Evolutionary conservation across 371 early-diverging fungal species (phyloP).

Genomic region (Rhizopus delemar): DNA sequence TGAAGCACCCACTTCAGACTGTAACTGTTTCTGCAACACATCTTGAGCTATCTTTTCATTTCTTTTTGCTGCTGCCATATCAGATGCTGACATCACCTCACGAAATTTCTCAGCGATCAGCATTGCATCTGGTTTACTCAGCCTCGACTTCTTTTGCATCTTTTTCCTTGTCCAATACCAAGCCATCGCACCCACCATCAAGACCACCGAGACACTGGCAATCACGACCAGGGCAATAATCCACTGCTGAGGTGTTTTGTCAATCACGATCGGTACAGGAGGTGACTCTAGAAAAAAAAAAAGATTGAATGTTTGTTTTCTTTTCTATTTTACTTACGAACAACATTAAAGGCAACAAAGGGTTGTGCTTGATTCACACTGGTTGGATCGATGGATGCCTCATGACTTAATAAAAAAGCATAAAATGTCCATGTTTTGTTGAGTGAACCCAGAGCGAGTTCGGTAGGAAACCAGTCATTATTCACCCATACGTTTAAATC

Average conservation of each 20-base stretch:
- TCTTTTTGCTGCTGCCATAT: background rate
- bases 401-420: conserved; percentile 15
- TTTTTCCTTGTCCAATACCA: conserved; percentile 25
- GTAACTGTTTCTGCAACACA: conserved; percentile 12
- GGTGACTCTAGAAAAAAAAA: conserved; percentile 8
- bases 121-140: conserved; percentile 23
- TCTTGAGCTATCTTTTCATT: conserved; percentile 15
- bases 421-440: conserved; percentile 24
- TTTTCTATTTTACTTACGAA: conserved; percentile 16
- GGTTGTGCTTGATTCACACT: background rate
- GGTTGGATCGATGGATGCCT: background rate
- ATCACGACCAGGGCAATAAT: conserved; percentile 23
- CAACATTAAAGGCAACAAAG: conserved; percentile 4
- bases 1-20: conserved; percentile 16
- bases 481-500: conserved; percentile 15
- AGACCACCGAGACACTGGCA: conserved; percentile 14
- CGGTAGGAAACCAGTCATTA: conserved; percentile 29
- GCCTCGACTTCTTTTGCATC: conserved; percentile 9
- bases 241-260: conserved; percentile 16
- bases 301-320: background rate
- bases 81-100: conserved; percentile 15
- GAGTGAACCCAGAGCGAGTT: conserved; percentile 7
- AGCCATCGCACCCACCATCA: conserved; percentile 11
- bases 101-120: conserved; percentile 24
- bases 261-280: conserved; percentile 4